These are phyloP conservation scores for Coccomyxa sp. DNA, from an alignment of 139 green algal genomes.

Conservation along the genomic window DNA sequence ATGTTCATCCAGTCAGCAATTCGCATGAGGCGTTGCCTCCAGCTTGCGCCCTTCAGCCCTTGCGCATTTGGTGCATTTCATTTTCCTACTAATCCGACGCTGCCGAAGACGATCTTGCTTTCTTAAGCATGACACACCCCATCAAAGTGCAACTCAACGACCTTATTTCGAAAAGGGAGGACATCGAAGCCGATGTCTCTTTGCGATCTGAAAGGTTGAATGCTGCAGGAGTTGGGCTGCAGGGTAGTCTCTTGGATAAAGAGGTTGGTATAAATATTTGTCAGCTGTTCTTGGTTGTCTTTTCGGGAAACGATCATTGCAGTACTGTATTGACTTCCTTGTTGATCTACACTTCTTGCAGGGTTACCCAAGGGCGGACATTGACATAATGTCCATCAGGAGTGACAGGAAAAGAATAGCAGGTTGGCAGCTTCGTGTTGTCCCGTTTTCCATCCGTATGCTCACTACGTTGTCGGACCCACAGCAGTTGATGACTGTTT, in stretches of 20 bases:
- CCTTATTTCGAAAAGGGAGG: not conserved
- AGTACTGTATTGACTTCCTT: too few relatives aligned
- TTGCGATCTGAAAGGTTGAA: not conserved
- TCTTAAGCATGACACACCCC: too few relatives aligned
- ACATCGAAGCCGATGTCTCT: not conserved
- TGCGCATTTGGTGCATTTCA: too few relatives aligned
- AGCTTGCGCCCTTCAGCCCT: too few relatives aligned
- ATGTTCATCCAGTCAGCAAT: too few relatives aligned
- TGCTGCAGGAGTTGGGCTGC: not conserved
- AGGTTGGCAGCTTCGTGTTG: not conserved
- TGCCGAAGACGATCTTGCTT: too few relatives aligned
- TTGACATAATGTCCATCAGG: not conserved
- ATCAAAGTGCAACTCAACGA: not conserved
- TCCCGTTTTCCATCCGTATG: not conserved
- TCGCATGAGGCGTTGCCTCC: too few relatives aligned
- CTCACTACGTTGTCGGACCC: not conserved
- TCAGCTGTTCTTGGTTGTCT: too few relatives aligned
- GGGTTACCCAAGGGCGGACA: not conserved
- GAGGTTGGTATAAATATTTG: not conserved
- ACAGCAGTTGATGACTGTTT: not conserved
- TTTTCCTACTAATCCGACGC: too few relatives aligned
- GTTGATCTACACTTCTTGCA: not conserved
- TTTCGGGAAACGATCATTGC: too few relatives aligned
- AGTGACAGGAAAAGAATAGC: not conserved
- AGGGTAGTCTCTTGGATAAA: not conserved